Evolutionary conservation across 2,329 filamentous ascomycete genomes (phyloP).

Genomic region (Pseudogymnoascus sp.): DNA sequence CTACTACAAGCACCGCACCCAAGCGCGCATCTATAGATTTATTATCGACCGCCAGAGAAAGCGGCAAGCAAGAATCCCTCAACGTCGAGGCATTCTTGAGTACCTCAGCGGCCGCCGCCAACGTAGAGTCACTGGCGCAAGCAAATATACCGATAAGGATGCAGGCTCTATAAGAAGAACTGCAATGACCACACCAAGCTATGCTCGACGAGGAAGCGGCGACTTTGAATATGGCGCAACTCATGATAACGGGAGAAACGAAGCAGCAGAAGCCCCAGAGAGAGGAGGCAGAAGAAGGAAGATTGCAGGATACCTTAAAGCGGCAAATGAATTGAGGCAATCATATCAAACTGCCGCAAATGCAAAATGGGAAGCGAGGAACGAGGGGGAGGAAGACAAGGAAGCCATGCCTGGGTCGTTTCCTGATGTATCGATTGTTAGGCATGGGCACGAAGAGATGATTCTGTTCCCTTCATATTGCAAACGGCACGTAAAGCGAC

Average conservation of each 20-base stretch:
- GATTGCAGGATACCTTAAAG: constrained; percentile 65
- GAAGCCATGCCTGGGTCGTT: constrained; percentile 66
- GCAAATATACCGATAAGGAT: constrained; percentile 18
- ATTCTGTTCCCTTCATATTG: constrained; percentile 93
- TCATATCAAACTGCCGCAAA: constrained; percentile 51
- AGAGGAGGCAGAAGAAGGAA: constrained; percentile 69
- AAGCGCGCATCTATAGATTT: constrained; percentile 70
- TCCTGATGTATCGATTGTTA: constrained; percentile 74
- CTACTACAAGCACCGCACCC: constrained; percentile 59
- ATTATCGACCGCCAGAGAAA: constrained; percentile 58
- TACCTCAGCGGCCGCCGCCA: constrained; percentile 33
- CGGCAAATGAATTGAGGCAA: constrained; percentile 65
- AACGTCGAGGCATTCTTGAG: constrained; percentile 40
- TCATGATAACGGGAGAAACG: constrained; percentile 21
- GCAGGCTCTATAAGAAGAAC: constrained; percentile 23
- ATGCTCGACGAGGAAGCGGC: constrained; percentile 15
- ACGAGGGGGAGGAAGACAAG: constrained; percentile 39
- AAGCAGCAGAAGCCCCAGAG: constrained; percentile 36
- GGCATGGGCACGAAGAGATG: constrained; percentile 82
- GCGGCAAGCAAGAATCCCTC: constrained; percentile 41
- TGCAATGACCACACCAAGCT: constrained; percentile 28
- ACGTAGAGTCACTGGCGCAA: constrained; percentile 12
- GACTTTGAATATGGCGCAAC: constrained; percentile 14
- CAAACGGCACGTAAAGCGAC: constrained; percentile 37
- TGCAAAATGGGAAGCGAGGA: constrained; percentile 39